Evolutionary conservation across 441 rosid genomes (phyloP).

Genomic region (Pelargonium myrrhifolium): DNA sequence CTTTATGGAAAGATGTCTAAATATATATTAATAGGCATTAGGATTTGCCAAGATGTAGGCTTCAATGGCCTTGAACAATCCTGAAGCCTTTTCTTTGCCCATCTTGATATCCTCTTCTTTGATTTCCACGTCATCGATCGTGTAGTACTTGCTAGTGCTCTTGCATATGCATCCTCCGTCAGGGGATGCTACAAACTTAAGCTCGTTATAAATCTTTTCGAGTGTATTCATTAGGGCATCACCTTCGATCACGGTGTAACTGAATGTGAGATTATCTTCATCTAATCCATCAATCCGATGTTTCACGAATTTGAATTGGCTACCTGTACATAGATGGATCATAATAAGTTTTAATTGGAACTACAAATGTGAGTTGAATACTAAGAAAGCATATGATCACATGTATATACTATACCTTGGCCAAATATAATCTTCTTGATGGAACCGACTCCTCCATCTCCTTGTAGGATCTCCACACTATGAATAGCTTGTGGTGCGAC

Average conservation of each 20-base stretch:
- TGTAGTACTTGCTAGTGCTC: not conserved
- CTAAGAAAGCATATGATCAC: not conserved
- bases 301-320: not conserved
- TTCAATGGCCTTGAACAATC: not conserved
- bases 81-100: not conserved
- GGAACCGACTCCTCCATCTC: conserved; percentile 29
- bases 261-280: too few species aligned
- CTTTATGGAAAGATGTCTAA: too few species aligned
- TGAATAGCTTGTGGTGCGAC: conserved; percentile 20
- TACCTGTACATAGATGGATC: not conserved
- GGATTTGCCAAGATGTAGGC: not conserved
- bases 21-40: not conserved
- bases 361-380: too few species aligned
- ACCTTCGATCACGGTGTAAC: not conserved
- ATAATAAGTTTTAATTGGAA: too few species aligned
- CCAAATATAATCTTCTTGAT: conserved; percentile 26
- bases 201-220: not conserved
- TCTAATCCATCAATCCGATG: not conserved
- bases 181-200: not conserved
- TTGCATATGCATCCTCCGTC: not conserved
- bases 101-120: not conserved
- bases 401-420: conserved; percentile 13
- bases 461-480: conserved; percentile 20
- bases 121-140: not conserved
- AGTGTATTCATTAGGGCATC: not conserved